Base-by-base conservation (phyloP, 495 filamentous ascomycete species). In the Neurospora discreta region DNA sequence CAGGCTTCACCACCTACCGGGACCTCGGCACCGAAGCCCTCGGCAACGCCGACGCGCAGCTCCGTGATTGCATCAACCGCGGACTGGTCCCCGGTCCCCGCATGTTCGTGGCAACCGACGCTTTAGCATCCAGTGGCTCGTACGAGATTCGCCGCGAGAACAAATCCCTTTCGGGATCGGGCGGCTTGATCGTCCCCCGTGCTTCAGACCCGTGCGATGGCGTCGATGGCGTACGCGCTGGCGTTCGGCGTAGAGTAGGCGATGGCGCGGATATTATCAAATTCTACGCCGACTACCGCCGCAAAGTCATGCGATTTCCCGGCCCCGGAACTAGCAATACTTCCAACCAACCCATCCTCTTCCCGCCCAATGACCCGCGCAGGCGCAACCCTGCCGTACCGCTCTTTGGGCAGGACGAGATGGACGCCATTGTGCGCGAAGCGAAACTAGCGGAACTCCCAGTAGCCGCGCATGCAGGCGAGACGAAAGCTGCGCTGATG, bases 1-100 rank as follows among this genome's bases (percentile, higher is more conserved):
- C 85, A 1, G 85, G 86, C 36, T 87, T 84, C 77, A 87, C 85
- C 3, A 87, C 86, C 9, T 87, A 86, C 76, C 82, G 86, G 30
- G 85, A 87, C 73, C 81, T 88, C 1, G 86, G 86, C 13, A 85
- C 83, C 23, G 86, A 87, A 75, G 80, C 81, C 1, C 76, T 87
- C 4, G 76, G 77, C 20, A 78, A 79, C 42, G 81, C 82, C 26
- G 86, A 88, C 72, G 80, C 80, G 39, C 78, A 77, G 71, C 74
- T 84, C 15, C 76, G 82, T 13, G 80, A 84, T 69, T 85, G 76
- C 39, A 80, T 88, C 74, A 86, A 85, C 73, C 82, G 85, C 44
- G 84, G 84, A 39, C 73, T 88, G 26, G 83, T 80, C 3, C 84
- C 85, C 2, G 86, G 86, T 1, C 86, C 86, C 0, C 84, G 86